Percentiles rank a stretch among this genome's conserved stretches.
phyloP scores from a whole-genome alignment of 1,284 basidiomycete genomes.

The Sphagnurus paluster region DNA sequence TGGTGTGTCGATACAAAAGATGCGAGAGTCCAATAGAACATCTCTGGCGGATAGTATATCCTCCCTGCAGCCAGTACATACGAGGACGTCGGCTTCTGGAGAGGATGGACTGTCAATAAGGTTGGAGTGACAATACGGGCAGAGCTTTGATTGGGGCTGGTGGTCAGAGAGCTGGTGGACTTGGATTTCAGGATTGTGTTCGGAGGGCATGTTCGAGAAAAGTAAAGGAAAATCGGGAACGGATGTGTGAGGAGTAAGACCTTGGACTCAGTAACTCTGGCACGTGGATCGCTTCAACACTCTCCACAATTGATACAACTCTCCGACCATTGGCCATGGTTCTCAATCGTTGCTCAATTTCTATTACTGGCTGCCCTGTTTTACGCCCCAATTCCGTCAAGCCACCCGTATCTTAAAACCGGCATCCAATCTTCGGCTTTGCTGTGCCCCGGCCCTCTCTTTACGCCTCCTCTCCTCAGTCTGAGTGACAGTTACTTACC shows the following conservation, averaged over 20 bases:
- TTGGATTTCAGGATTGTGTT: conserved; percentile 29
- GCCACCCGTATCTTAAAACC: no score
- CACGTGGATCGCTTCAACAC: conserved; percentile 19
- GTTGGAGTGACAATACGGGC: conserved; percentile 39
- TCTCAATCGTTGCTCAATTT: no score
- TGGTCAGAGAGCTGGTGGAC: conserved; percentile 27
- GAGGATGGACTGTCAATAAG: conserved; percentile 33
- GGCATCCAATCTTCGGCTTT: no score
- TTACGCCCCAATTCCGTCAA: no score
- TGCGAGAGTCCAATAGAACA: conserved; percentile 20
- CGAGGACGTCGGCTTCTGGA: conserved; percentile 32
- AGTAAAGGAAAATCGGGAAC: conserved; percentile 10
- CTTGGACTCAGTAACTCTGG: conserved; percentile 7
- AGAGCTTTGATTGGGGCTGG: conserved; percentile 39
- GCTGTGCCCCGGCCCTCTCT: not conserved
- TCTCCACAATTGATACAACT: no score
- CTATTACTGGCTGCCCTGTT: no score
- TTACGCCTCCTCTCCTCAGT: not conserved
- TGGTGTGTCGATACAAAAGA: conserved; percentile 27
- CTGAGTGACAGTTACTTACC: not conserved
- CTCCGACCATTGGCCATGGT: no score
- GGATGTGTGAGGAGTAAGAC: conserved; percentile 16
- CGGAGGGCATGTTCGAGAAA: conserved; percentile 37
- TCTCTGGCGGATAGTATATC: conserved; percentile 23
- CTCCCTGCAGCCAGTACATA: conserved; percentile 41